A percentile compares a stretch with the other conserved stretches of the same genome.
phyloP scores from a whole-genome alignment of 164 flowering plant genomes.

The Vitis rupestris region DNA sequence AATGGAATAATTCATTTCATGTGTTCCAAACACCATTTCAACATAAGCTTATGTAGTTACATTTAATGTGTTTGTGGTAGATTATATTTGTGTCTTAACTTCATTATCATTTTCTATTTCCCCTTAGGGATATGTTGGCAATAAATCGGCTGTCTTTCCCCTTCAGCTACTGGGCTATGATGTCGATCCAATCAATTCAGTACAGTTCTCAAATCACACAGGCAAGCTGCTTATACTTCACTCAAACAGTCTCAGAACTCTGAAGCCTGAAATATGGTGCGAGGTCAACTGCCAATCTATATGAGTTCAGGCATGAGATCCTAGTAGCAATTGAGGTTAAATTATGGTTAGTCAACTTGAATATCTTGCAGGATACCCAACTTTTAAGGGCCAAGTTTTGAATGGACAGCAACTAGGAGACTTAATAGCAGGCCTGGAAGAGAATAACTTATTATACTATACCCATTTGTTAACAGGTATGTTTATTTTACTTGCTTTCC shows the following conservation, averaged over 20 bases:
- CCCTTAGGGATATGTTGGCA: constrained; percentile 93
- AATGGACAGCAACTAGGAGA: constrained; percentile 92
- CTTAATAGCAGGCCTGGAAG: constrained; percentile 89
- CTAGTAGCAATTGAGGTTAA: constrained; percentile 14
- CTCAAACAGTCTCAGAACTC: constrained; percentile 39
- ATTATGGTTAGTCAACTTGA: constrained; percentile 19
- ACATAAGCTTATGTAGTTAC: not conserved
- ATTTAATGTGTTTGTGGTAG: not conserved
- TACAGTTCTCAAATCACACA: constrained; percentile 99
- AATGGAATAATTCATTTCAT: not conserved
- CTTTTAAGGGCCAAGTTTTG: constrained; percentile 95
- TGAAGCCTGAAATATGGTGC: constrained; percentile 51
- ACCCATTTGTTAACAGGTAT: constrained; percentile 96
- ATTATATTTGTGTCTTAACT: not conserved
- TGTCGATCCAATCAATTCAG: constrained; percentile 98
- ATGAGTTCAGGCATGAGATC: constrained; percentile 33
- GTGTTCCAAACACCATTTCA: not conserved
- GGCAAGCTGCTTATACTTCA: constrained; percentile 83
- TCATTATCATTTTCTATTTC: not conserved
- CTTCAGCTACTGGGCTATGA: constrained; percentile 94
- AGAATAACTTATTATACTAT: constrained; percentile 75
- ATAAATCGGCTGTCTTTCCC: constrained; percentile 98
- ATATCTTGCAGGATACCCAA: constrained; percentile 81
- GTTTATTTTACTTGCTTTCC: not conserved
- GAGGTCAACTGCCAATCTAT: constrained; percentile 33